Conservation (phyloP, 139 green algal genomes). For the Coccomyxa sp. region DNA sequence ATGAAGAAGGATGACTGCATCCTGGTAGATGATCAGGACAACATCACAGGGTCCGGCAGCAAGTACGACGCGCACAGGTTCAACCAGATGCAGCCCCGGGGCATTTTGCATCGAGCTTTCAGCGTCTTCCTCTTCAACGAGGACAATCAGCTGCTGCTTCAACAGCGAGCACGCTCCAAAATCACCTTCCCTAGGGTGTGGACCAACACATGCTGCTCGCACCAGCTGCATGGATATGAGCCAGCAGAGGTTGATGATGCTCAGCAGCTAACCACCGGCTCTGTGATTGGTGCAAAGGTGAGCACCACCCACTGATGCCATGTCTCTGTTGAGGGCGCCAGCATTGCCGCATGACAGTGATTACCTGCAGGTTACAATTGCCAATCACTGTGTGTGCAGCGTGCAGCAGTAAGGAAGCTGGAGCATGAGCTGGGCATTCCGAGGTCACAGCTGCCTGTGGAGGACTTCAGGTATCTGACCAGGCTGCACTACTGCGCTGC, state of each 20-base stretch:
- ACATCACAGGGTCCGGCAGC: conserved; percentile 63
- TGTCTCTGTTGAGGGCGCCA: neutral
- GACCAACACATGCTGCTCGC: conserved; percentile 98
- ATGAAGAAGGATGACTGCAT: conserved; percentile 91
- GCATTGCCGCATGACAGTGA: neutral
- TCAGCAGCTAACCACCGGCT: neutral
- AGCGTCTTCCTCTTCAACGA: conserved; percentile 94
- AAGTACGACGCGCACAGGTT: conserved; percentile 81
- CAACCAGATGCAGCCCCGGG: conserved; percentile 38
- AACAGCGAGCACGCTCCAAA: conserved; percentile 82
- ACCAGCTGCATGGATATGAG: conserved; percentile 79
- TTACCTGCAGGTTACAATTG: neutral
- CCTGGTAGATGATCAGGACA: conserved; percentile 82
- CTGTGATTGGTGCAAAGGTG: neutral
- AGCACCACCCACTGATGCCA: neutral
- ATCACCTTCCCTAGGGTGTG: conserved; percentile 95
- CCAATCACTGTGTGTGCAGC: conserved; percentile 8
- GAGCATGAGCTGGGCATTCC: conserved; percentile 89
- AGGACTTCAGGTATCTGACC: conserved; percentile 76
- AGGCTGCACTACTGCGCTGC: conserved; percentile 92
- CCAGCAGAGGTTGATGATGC: conserved; percentile 37
- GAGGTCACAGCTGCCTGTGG: conserved; percentile 43
- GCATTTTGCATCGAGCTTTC: conserved; percentile 90
- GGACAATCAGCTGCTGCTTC: conserved; percentile 81
- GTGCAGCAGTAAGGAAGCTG: conserved; percentile 81